Percentiles rank a stretch among this genome's conserved stretches.
Evolutionary conservation across 306 rosid genomes (phyloP).

Genomic region (Castanea crenata): DNA sequence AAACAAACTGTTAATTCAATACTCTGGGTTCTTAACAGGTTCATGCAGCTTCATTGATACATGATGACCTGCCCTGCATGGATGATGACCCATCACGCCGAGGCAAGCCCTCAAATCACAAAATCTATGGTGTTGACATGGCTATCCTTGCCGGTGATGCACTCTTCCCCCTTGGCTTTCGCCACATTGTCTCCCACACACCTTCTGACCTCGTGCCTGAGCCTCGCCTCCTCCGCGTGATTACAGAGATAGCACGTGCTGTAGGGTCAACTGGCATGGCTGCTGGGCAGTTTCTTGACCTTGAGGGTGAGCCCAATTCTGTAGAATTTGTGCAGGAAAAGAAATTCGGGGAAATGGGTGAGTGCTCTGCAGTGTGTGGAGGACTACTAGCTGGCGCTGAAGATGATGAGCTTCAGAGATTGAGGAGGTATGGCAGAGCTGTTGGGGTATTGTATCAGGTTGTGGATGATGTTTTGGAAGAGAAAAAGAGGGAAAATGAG

Average conservation of each 20-base stretch:
- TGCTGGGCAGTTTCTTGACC: conserved; percentile 92
- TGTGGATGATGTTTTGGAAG: conserved; percentile 72
- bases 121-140: conserved; percentile 81
- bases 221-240: conserved; percentile 64
- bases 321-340: conserved; percentile 79
- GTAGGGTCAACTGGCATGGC: conserved; percentile 99
- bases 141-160: conserved; percentile 93
- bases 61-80: conserved; percentile 96
- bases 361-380: conserved; percentile 94
- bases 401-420: conserved; percentile 68
- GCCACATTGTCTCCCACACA: conserved; percentile 83
- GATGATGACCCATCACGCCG: conserved; percentile 82
- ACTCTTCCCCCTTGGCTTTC: conserved; percentile 87
- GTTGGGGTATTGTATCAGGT: conserved; percentile 79
- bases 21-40: conserved; percentile 50
- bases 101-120: conserved; percentile 89
- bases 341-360: conserved; percentile 94
- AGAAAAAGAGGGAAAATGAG: conserved; percentile 24
- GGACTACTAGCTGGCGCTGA: conserved; percentile 83
- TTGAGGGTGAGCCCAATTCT: conserved; percentile 64
- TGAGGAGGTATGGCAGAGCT: conserved; percentile 87
- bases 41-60: conserved; percentile 90
- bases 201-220: conserved; percentile 75
- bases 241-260: conserved; percentile 77
- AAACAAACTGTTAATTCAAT: neutral